These are phyloP conservation scores for Claviceps quebecensis DNA, from an alignment of 2,329 filamentous ascomycete genomes.

Conservation along the genomic window DNA sequence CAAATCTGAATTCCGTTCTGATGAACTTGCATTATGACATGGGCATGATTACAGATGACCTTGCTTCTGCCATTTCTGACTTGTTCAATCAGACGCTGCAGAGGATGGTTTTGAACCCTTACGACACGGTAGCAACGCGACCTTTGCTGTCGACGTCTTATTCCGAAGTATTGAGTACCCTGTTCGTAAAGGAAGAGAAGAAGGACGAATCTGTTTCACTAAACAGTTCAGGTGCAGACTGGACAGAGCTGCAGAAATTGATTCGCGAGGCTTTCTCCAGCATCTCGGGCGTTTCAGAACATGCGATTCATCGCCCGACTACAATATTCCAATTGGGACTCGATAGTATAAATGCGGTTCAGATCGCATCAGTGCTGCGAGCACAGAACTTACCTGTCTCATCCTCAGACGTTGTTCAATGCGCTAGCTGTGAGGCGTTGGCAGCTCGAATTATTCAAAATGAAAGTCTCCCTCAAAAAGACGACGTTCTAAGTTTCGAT, in stretches of 20 bases:
- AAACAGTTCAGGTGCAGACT: constrained; percentile 19
- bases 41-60: constrained; percentile 20
- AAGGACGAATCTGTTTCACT: constrained; percentile 4
- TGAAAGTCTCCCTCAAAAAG: not conserved
- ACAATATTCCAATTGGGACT: constrained; percentile 81
- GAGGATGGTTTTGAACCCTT: constrained; percentile 14
- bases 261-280: constrained; percentile 43
- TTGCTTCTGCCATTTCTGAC: constrained; percentile 16
- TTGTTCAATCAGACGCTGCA: constrained; percentile 18
- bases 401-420: constrained; percentile 61
- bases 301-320: constrained; percentile 42
- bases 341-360: constrained; percentile 78
- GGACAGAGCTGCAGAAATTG: constrained; percentile 35
- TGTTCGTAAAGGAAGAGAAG: constrained; percentile 11
- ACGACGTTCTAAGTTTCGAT: constrained; percentile 16
- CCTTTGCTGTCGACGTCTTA: not conserved
- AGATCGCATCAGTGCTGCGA: constrained; percentile 57
- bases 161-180: constrained; percentile 8
- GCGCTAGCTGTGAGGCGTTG: constrained; percentile 30
- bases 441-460: constrained; percentile 15
- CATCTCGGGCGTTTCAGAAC: constrained; percentile 37
- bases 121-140: constrained; percentile 5
- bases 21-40: constrained; percentile 50
- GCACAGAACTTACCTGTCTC: constrained; percentile 42
- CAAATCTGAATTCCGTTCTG: constrained; percentile 34